These are phyloP conservation scores for Aechmea fasciata DNA, from an alignment of 176 grass and related monocot species.

Conservation along the genomic window DNA sequence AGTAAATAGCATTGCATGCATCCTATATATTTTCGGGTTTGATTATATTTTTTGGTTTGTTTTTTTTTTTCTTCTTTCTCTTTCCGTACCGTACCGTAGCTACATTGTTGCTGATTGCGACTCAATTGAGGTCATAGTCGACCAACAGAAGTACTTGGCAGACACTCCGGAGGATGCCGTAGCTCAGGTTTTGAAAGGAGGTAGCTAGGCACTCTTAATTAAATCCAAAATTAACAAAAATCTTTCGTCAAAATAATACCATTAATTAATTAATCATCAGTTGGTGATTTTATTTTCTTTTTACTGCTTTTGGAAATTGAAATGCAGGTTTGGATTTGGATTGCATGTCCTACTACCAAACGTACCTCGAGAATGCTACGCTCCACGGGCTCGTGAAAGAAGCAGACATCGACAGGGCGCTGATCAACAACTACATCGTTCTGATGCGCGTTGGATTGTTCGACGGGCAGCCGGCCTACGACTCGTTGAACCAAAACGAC, in stretches of 20 bases:
- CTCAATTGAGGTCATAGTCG: slow-evolving; percentile 36
- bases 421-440: slow-evolving; percentile 43
- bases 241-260: too few species aligned
- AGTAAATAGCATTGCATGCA: background rate
- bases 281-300: too few species aligned
- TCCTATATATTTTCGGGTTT: background rate
- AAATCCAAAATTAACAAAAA: too few species aligned
- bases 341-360: slow-evolving; percentile 36
- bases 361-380: slow-evolving; percentile 23
- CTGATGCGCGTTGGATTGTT: slow-evolving; percentile 73
- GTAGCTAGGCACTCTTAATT: too few species aligned
- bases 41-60: too few species aligned
- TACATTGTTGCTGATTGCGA: slow-evolving; percentile 78
- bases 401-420: slow-evolving; percentile 46
- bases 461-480: slow-evolving; percentile 43
- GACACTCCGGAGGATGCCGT: slow-evolving; percentile 54
- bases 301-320: background rate
- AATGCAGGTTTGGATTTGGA: slow-evolving; percentile 62
- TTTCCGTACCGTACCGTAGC: slow-evolving; percentile 17
- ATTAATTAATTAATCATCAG: too few species aligned
- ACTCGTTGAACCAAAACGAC: slow-evolving; percentile 20
- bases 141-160: slow-evolving; percentile 26
- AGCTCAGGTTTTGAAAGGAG: slow-evolving; percentile 15
- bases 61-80: too few species aligned
- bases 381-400: slow-evolving; percentile 37